Base-by-base conservation (phyloP, 306 rosid species). In the Prunus mongolica region DNA sequence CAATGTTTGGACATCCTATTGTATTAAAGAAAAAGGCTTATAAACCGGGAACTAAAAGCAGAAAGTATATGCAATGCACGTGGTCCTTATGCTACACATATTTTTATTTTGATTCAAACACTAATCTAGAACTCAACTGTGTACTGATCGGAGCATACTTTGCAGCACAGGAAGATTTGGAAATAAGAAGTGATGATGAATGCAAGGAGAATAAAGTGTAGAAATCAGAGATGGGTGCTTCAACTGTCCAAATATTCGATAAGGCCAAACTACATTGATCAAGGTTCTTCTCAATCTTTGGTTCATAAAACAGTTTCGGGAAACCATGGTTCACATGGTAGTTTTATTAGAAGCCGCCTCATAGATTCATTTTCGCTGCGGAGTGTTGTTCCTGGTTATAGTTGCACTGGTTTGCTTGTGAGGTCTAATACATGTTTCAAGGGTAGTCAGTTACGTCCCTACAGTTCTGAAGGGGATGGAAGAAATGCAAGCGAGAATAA, bases 401-500 rank as follows among this genome's bases (percentile, higher is more conserved):
- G 76, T 77, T 80, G 65, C 77, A 49, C 72, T 67, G 76, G 75
- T 83, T 79, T 80, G 72, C 79, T 70, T 44, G 76, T 27, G 73
- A 78, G 81, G 72, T 75, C 66, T 38, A 73, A 65, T 69, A 62
- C 85, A 24, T 76, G 73, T 82, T 86, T 79, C 60, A 83, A 16
- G 64, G 71, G 83, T 79, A 78, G 80, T 68, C 96, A 83, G 82
- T 67, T 88, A 47, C 88, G 83, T 22, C 34, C 72, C 49, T 95
- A 80, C 80, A 95, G 99, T 79, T 92, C 99, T 27, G 89, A 88
- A 78, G 88, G 99, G 13, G 93, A 95, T 76, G 98, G 96, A 80
- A 84, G 96, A 75, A 88, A 87, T 82, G 88, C 97, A n/a, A 89
- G 90, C 50, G 97, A 90, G 84, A 86, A 87, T 76, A 87, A 89